Percentiles rank a stretch among this genome's conserved stretches.
Conservation (phyloP, 306 rosid genomes). For the Spatholobus suberectus region DNA sequence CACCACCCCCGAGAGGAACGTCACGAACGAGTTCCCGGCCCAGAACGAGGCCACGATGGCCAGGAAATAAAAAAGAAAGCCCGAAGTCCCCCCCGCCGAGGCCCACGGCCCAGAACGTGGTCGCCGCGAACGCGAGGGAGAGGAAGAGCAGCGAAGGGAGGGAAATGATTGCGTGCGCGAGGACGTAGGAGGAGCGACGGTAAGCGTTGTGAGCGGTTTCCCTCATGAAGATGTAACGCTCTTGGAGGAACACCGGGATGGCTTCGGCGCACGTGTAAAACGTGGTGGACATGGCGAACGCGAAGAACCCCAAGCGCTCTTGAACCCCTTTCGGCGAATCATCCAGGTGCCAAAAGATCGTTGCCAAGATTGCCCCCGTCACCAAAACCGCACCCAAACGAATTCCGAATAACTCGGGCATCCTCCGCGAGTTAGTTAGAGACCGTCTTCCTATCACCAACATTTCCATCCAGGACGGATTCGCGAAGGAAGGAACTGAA, state of each 20-base stretch:
- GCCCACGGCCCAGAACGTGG: constrained; percentile 82
- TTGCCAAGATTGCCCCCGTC: constrained; percentile 78
- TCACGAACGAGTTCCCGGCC: constrained; percentile 93
- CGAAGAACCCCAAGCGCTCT: constrained; percentile 88
- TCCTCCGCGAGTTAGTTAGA: constrained; percentile 65
- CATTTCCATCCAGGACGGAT: constrained; percentile 81
- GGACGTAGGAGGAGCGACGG: constrained; percentile 89
- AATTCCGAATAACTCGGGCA: constrained; percentile 86
- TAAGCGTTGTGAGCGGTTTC: constrained; percentile 94
- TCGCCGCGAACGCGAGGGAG: constrained; percentile 71
- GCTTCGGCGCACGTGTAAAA: constrained; percentile 96
- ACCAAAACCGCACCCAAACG: constrained; percentile 79
- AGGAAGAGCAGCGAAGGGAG: constrained; percentile 71
- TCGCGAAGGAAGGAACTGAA: constrained; percentile 70
- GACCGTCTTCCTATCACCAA: constrained; percentile 70
- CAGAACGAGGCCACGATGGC: constrained; percentile 65
- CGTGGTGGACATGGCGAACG: constrained; percentile 93
- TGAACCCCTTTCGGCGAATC: constrained; percentile 76
- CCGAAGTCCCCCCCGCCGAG: constrained; percentile 66
- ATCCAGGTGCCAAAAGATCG: constrained; percentile 73
- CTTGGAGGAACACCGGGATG: constrained; percentile 84
- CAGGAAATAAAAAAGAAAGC: constrained; percentile 68
- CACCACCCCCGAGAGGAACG: constrained; percentile 83
- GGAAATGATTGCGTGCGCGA: constrained; percentile 71
- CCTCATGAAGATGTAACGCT: constrained; percentile 97